Evolutionary conservation across 1,139 yeast genomes (phyloP), one percentile per base, ranked within the genome.

Genomic region (Protomyces lactucae-debilis): DNA sequence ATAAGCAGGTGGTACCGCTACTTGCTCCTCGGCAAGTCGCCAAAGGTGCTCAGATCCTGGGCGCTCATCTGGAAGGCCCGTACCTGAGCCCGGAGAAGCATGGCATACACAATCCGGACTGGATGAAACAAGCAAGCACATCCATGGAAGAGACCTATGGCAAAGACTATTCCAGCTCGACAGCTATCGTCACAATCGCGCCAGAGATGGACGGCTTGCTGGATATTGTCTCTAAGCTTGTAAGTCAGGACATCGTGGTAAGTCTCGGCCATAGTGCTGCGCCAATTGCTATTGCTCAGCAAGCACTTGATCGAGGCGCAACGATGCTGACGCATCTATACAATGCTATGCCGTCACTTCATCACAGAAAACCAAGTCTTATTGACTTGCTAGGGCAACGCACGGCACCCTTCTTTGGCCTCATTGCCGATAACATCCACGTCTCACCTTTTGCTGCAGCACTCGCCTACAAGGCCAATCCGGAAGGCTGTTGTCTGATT

Each of bases 281-380:
- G 51, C 80, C 78, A 68, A 82, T 80, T 71, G 75, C 76, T 37
- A 81, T 81, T 21, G 84, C 82, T 10, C 70, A 80, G 23, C 75
- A 78, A 65, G 87, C 87, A 0, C 76, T 83, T 37, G 74, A 76
- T 23, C 72, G 77, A 21, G 87, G 87, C 36, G 85, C 85, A 25
- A 73, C 81, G 36, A 83, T 84, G 86, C 77, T 84, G 60, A 84
- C 88, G 4, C 88, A 84, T 71, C 77, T 84, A 67, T 84, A 82
- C 73, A 84, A 84, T 70, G 88, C 88, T 69, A 84, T 84, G 88
- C 85, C 86, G 2, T 85, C 82, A 71, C 85, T 85, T 1, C 87
- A 83, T 70, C 87, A 84, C 70, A 76, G 88, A 70, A 82, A 83
- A 60, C 83, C 83, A 9, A 87, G 87, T 14, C 81, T 83, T 18